These are phyloP conservation scores for Erodium trifolium DNA, from an alignment of 441 rosid genomes.

Conservation along the genomic window DNA sequence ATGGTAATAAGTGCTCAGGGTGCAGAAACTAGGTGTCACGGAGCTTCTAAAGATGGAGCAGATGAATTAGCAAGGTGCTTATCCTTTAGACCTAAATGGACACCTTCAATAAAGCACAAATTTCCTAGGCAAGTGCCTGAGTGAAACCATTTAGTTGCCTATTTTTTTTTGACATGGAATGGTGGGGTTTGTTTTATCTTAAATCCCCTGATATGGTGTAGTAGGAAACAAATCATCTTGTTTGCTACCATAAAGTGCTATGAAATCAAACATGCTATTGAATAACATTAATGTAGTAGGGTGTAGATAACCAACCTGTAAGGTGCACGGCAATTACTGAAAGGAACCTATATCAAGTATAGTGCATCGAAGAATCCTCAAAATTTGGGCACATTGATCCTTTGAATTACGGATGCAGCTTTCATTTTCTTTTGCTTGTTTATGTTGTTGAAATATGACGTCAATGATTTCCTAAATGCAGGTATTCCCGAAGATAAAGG, in stretches of 20 bases:
- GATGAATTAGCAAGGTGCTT: neutral
- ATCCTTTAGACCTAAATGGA: too few species aligned
- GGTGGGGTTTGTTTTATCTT: too few species aligned
- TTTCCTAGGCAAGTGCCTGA: too few species aligned
- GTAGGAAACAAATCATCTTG: neutral
- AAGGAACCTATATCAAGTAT: neutral
- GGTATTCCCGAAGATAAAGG: conserved; percentile 92
- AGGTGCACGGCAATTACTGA: neutral
- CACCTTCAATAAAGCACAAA: too few species aligned
- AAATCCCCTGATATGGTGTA: neutral
- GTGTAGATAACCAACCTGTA: neutral
- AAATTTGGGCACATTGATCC: neutral
- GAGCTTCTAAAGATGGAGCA: neutral
- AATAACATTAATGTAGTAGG: neutral
- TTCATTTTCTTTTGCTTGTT: conserved; percentile 13
- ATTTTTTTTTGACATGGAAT: too few species aligned
- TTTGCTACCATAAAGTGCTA: neutral
- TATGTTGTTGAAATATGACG: conserved; percentile 17
- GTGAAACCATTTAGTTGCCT: neutral
- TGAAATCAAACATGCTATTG: neutral
- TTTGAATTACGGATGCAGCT: neutral
- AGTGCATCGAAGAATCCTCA: neutral
- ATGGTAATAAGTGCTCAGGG: too few species aligned
- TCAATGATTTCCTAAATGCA: conserved; percentile 35
- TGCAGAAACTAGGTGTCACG: neutral